phyloP scores from a whole-genome alignment of 768 basidiomycete species.

The Lentinula lateritia region DNA sequence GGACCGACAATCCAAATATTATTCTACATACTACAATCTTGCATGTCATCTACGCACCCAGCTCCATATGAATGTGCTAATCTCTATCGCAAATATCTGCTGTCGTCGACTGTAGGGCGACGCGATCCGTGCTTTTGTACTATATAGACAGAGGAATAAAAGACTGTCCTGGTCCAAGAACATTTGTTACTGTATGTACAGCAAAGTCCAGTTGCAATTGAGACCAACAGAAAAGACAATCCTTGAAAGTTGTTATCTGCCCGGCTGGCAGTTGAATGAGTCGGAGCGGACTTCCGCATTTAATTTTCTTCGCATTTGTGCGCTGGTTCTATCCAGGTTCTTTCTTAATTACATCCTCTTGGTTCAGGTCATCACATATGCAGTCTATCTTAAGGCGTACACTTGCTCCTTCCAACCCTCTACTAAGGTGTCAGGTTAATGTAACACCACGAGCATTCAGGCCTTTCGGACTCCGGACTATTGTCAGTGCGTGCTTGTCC shows the following conservation, averaged over 20 bases:
- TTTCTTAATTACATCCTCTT: not conserved
- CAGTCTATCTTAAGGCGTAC: slow-evolving; percentile 26
- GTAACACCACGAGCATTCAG: slow-evolving; percentile 8
- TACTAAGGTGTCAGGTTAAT: slow-evolving; percentile 1
- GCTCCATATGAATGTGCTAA: slow-evolving; percentile 5
- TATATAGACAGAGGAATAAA: not conserved
- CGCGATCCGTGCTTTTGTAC: not conserved
- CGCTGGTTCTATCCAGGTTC: not conserved
- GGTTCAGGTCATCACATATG: slow-evolving; percentile 22
- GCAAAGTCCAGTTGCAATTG: too few species aligned
- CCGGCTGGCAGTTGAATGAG: not conserved
- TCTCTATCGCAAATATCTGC: not conserved
- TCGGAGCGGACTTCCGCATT: not conserved
- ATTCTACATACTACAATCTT: slow-evolving; percentile 3
- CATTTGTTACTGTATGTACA: not conserved
- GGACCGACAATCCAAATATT: not conserved
- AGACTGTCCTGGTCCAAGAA: not conserved
- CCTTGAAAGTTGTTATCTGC: too few species aligned
- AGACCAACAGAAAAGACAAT: too few species aligned
- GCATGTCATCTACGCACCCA: slow-evolving; percentile 2
- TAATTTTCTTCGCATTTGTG: not conserved
- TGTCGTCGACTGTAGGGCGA: not conserved
- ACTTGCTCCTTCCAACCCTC: slow-evolving; percentile 11
- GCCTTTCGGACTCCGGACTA: slow-evolving; percentile 34
- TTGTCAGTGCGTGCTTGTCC: slow-evolving; percentile 51